Evolutionary conservation across 108 stramenopile genomes (phyloP), one percentile per base, ranked within the genome.

Genomic region (Licmophora abbreviata): DNA sequence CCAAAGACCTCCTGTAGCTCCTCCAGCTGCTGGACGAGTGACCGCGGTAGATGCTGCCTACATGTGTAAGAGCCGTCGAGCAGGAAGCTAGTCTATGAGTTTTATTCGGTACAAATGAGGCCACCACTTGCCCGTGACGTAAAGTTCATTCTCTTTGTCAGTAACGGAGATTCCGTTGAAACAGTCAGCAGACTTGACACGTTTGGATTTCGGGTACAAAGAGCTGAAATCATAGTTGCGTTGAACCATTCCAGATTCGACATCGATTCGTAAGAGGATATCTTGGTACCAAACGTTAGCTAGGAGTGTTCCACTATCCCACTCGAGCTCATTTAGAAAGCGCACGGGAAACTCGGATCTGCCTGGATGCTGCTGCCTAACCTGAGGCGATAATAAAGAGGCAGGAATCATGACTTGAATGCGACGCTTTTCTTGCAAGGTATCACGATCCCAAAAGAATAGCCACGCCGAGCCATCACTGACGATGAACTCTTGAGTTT

Each of bases 51-150:
- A n/a, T n/a, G n/a, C n/a, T n/a, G n/a, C n/a, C n/a, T n/a, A n/a
- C n/a, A n/a, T n/a, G n/a, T n/a, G n/a, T n/a, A n/a, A n/a, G n/a
- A n/a, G n/a, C n/a, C n/a, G n/a, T n/a, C n/a, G n/a, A n/a, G n/a
- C n/a, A n/a, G n/a, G n/a, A n/a, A n/a, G n/a, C n/a, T n/a, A n/a
- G n/a, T n/a, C n/a, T n/a, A n/a, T n/a, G n/a, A 88, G 67, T 34
- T 72, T 48, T 33, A 90, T 68, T 20, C 70, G 55, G 59, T 77
- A 90, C 66, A 90, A 61, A 8, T 53, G 51, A 1, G 76, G 74
- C 88, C 88, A 90, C 20, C 47, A 45, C 45, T 90, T 90, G 2
- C 88, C 88, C 18, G 88, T 85, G 7, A 90, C 65, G 62, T 67
- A 83, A 56, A 80, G 51, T 35, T 77, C 71, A 4, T 71, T 64